These are phyloP conservation scores for Obba rivulosa DNA, from an alignment of 768 basidiomycete genomes.

Conservation along the genomic window DNA sequence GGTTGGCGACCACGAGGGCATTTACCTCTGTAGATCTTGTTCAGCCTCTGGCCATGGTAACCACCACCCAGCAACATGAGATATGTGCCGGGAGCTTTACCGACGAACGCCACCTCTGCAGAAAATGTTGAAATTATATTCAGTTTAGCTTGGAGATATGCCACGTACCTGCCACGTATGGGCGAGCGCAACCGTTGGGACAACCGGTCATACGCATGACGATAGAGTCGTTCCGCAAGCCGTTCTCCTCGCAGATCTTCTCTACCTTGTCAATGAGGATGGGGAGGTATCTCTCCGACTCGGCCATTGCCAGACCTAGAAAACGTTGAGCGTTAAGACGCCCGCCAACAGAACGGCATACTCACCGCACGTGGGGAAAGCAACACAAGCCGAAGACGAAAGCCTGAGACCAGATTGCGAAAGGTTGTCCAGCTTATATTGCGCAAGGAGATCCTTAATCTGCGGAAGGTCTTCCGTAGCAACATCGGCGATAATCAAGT, in stretches of 20 bases:
- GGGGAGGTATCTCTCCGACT: slow-evolving; percentile 83
- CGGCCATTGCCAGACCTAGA: slow-evolving; percentile 70
- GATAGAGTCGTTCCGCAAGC: slow-evolving; percentile 89
- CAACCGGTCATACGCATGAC: slow-evolving; percentile 99
- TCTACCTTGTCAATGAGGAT: slow-evolving; percentile 92
- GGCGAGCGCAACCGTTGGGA: slow-evolving; percentile 89
- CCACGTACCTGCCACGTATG: slow-evolving; percentile 79
- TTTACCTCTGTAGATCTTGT: slow-evolving; percentile 89
- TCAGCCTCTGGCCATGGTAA: slow-evolving; percentile 89
- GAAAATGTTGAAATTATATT: not conserved
- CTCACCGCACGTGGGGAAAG: slow-evolving; percentile 89
- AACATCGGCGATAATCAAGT: slow-evolving; percentile 84
- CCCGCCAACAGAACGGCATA: not conserved
- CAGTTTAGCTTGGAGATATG: not conserved
- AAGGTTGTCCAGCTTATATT: slow-evolving; percentile 90
- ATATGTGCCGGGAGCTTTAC: slow-evolving; percentile 92
- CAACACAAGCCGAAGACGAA: slow-evolving; percentile 93
- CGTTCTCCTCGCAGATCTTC: slow-evolving; percentile 89
- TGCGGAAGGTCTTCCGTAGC: slow-evolving; percentile 60
- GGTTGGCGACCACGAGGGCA: not conserved
- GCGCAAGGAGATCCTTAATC: slow-evolving; percentile 73
- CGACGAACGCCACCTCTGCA: slow-evolving; percentile 90
- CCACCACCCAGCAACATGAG: slow-evolving; percentile 95
- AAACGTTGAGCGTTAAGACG: slow-evolving; percentile 1
- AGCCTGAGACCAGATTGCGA: slow-evolving; percentile 73